Percentiles rank a stretch among this genome's conserved stretches.
Evolutionary conservation across 2,329 filamentous ascomycete genomes (phyloP).

Genomic region (Cladobotryum mycophilum): DNA sequence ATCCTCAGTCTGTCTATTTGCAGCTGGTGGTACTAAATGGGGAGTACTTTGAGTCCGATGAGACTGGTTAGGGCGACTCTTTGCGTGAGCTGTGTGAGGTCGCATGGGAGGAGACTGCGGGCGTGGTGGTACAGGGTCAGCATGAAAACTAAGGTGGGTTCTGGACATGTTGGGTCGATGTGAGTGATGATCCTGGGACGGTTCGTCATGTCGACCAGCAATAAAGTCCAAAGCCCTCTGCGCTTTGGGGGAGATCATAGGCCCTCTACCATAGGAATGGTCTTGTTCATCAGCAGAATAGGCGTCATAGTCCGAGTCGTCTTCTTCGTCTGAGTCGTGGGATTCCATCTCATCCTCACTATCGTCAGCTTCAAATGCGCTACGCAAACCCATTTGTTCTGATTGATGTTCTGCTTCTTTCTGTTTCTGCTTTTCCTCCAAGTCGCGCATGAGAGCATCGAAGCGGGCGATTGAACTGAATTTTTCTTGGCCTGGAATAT

Average conservation of each 20-base stretch:
- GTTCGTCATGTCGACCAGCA: slow-evolving; percentile 35
- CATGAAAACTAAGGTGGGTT: slow-evolving; percentile 27
- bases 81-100: slow-evolving; percentile 50
- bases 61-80: slow-evolving; percentile 36
- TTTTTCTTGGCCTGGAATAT: slow-evolving; percentile 53
- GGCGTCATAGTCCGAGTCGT: slow-evolving; percentile 36
- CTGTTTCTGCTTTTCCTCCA: slow-evolving; percentile 44
- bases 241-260: slow-evolving; percentile 39
- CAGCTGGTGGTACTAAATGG: slow-evolving; percentile 30
- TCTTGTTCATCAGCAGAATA: slow-evolving; percentile 29
- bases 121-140: slow-evolving; percentile 16
- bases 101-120: slow-evolving; percentile 27
- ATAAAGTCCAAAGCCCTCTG: slow-evolving; percentile 48
- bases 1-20: slow-evolving; percentile 30
- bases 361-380: slow-evolving; percentile 46
- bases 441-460: slow-evolving; percentile 58
- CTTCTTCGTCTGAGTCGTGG: slow-evolving; percentile 27
- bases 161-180: slow-evolving; percentile 28
- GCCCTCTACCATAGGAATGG: slow-evolving; percentile 15
- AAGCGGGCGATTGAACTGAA: slow-evolving; percentile 59
- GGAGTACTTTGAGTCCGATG: slow-evolving; percentile 45
- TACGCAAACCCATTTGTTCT: slow-evolving; percentile 34
- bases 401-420: slow-evolving; percentile 29
- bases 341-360: slow-evolving; percentile 37
- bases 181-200: slow-evolving; percentile 22